Base-by-base conservation (phyloP, 2,329 filamentous ascomycete species). In the Hymenoscyphus infarciens region DNA sequence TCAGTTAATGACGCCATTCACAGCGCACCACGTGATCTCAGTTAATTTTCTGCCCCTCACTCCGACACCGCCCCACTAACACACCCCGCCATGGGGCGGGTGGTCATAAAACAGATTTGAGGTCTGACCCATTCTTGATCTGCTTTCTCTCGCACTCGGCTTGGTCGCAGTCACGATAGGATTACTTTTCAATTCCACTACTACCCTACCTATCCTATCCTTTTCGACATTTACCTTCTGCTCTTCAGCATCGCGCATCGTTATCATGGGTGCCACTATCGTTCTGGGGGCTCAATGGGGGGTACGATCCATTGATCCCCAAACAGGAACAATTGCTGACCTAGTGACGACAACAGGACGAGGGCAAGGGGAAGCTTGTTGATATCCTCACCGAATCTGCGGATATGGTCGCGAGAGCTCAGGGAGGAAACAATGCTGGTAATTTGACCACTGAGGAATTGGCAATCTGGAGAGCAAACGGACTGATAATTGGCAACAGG, bases 201-300 rank as follows among this genome's bases (percentile, higher is more conserved):
- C 27, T 1, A n/a, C 27, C 15, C 27, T 52, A 19, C 10, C 19
- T 15, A 10, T n/a, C 16, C 42, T 49, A 22, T 8, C n/a, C 19
- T 22, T 31, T 49, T 22, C n/a, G 42, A 35, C 33, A 35, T 49
- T 11, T 49, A 22, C 42, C n/a, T 19, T 49, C 42, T 31, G 25
- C 57, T 31, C 39, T 29, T 19, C n/a, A 45, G 22, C 35, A 42
- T 45, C 45, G 39, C 25, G 27, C 45, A 16, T 52, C n/a, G 29
- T 33, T n/a, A 45, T 11, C 19, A 61, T 61, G 60, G 60, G 54
- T 39, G 80, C 81, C 62, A 83, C 81, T 35, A 78, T 84, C 62
- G 78, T 83, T 60, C 77, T 85, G 68, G 83, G 83, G 62, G 78
- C 80, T 67, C 82, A 84, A 74, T 85, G 81, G 78, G 83, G 82